Evolutionary conservation across 257 asterid genomes (phyloP).

Genomic region (Osmanthus fragrans): DNA sequence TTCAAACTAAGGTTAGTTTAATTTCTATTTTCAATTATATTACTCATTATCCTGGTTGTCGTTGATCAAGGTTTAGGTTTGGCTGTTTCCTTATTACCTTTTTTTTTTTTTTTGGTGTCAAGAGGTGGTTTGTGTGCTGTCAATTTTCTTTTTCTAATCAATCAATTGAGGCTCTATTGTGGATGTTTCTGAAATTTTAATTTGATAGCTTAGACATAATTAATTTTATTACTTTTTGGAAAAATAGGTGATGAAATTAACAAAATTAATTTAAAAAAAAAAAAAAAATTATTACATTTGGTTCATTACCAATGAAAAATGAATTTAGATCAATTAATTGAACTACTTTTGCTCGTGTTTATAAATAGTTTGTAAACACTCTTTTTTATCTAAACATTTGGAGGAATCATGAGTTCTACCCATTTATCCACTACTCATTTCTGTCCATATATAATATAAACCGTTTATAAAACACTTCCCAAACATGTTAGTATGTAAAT

Average conservation of each 20-base stretch:
- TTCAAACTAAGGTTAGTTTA: conserved; percentile 47
- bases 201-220: too few species aligned
- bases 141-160: not conserved
- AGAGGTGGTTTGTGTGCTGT: not conserved
- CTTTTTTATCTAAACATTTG: too few species aligned
- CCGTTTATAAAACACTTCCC: too few species aligned
- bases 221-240: too few species aligned
- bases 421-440: too few species aligned
- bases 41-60: not conserved
- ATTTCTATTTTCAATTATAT: not conserved
- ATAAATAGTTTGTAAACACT: too few species aligned
- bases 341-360: too few species aligned
- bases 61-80: not conserved
- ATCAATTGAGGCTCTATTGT: not conserved
- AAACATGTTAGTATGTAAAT: not conserved
- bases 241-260: too few species aligned
- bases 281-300: not conserved
- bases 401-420: too few species aligned
- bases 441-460: too few species aligned
- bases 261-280: too few species aligned
- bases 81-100: not conserved
- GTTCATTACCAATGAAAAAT: not conserved
- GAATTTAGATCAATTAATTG: not conserved
- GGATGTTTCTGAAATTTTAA: not conserved
- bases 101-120: too few species aligned